phyloP scores from a whole-genome alignment of 2,329 filamentous ascomycete genomes.

The Claviceps sp. region DNA sequence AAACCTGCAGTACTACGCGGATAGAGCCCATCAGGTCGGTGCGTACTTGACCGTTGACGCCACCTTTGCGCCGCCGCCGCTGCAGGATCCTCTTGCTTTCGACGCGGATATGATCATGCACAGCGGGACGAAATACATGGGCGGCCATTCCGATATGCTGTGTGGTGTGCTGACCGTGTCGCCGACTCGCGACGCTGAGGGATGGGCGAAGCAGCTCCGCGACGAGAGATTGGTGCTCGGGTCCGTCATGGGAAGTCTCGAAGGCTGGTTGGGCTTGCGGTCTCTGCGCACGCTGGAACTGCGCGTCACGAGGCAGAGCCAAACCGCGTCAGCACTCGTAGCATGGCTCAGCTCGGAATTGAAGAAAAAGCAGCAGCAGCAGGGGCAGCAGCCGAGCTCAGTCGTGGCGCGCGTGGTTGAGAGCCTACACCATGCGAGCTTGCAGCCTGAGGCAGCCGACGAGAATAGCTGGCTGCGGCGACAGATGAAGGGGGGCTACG shows the following conservation, averaged over 20 bases:
- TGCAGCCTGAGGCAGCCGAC: conserved; percentile 51
- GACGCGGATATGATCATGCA: conserved; percentile 87
- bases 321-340: conserved; percentile 56
- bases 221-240: conserved; percentile 67
- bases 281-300: conserved; percentile 78
- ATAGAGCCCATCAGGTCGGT: conserved; percentile 56
- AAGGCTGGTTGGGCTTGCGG: conserved; percentile 83
- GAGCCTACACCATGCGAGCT: conserved; percentile 60
- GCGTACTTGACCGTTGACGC: conserved; percentile 74
- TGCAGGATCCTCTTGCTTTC: conserved; percentile 71
- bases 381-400: conserved; percentile 14
- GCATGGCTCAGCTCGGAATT: conserved; percentile 51
- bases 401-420: conserved; percentile 41
- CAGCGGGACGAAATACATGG: conserved; percentile 89
- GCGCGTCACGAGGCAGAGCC: conserved; percentile 63
- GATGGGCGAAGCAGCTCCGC: conserved; percentile 46
- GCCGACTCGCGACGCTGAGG: conserved; percentile 24
- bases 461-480: conserved; percentile 57
- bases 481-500: conserved; percentile 88
- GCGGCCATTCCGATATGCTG: conserved; percentile 87
- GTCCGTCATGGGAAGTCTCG: conserved; percentile 73
- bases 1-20: conserved; percentile 57
- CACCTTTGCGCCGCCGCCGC: conserved; percentile 81
- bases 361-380: conserved; percentile 10
- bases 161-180: conserved; percentile 68